These are phyloP conservation scores for Botryotinia narcissicola DNA, from an alignment of 2,329 filamentous ascomycete genomes.

Conservation along the genomic window DNA sequence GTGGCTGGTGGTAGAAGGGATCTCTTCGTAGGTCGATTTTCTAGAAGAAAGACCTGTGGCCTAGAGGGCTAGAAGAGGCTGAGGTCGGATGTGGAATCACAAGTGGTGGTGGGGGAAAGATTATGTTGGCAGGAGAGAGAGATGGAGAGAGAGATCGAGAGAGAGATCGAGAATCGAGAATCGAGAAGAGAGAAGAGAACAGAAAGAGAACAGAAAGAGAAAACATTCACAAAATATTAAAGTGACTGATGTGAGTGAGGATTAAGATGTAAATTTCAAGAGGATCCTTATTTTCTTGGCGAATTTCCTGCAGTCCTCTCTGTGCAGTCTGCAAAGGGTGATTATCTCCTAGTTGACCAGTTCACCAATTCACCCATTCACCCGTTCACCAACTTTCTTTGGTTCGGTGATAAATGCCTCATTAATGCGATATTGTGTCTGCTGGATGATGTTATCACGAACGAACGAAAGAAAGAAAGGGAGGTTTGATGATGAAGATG, in stretches of 20 bases:
- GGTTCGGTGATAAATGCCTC: not conserved
- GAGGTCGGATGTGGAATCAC: not conserved
- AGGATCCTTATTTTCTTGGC: not conserved
- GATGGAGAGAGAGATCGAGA: too few species aligned
- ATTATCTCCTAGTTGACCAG: not conserved
- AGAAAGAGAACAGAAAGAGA: not conserved
- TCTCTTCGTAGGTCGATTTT: not conserved
- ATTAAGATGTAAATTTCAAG: not conserved
- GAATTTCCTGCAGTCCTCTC: not conserved
- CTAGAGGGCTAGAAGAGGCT: not conserved
- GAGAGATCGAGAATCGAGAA: too few species aligned
- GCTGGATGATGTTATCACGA: conserved; percentile 1
- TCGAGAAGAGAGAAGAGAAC: not conserved
- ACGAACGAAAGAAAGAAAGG: too few species aligned
- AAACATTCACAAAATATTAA: not conserved
- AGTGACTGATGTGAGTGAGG: not conserved
- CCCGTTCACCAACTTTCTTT: not conserved
- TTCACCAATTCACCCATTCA: not conserved
- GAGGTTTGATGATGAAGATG: not conserved
- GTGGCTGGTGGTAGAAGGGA: not conserved
- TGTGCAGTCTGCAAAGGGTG: not conserved
- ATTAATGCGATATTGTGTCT: too few species aligned
- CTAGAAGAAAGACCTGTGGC: not conserved
- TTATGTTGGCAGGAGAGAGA: not conserved
- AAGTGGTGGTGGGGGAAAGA: not conserved